Conservation (phyloP, 257 asterid genomes). For the Plantago elongata region DNA sequence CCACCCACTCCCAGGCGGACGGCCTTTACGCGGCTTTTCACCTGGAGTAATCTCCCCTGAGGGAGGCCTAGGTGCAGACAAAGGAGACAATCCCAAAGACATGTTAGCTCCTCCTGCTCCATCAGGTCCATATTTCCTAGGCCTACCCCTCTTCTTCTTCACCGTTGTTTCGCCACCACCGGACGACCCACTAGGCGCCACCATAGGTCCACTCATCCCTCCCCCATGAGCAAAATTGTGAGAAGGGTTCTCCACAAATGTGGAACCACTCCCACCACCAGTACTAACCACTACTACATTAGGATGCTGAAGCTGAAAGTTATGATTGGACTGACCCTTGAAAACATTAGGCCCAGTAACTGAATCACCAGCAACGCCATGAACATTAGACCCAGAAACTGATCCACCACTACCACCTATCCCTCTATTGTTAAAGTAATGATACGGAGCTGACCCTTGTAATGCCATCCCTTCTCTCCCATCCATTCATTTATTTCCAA, state of each 20-base stretch:
- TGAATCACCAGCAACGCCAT: not conserved
- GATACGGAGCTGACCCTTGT: conserved; percentile 9
- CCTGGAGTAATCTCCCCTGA: conserved; percentile 42
- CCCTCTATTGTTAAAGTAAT: conserved; percentile 3
- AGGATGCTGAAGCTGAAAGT: conserved; percentile 42
- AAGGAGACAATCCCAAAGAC: conserved; percentile 66
- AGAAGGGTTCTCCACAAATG: conserved; percentile 62
- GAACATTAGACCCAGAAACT: not conserved
- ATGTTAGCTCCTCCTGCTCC: conserved; percentile 41
- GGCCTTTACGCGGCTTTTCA: conserved; percentile 54
- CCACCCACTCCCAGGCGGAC: conserved; percentile 97
- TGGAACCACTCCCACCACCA: conserved; percentile 35
- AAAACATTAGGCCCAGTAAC: conserved; percentile 20
- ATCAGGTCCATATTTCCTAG: conserved; percentile 87
- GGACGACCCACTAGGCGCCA: conserved; percentile 23
- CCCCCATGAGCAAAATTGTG: conserved; percentile 40
- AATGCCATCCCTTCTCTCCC: conserved; percentile 17
- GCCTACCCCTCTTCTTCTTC: conserved; percentile 95
- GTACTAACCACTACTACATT: conserved; percentile 41
- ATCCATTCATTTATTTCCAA: conserved; percentile 14
- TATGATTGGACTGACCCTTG: conserved; percentile 46
- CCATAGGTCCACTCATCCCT: conserved; percentile 30
- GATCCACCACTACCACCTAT: not conserved
- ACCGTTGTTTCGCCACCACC: conserved; percentile 47
- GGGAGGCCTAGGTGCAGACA: conserved; percentile 45